A percentile compares a stretch with the other conserved stretches of the same genome.
Evolutionary conservation across 352 stramenopile species (phyloP).

Genomic region (Salisapilia sapeloensis): DNA sequence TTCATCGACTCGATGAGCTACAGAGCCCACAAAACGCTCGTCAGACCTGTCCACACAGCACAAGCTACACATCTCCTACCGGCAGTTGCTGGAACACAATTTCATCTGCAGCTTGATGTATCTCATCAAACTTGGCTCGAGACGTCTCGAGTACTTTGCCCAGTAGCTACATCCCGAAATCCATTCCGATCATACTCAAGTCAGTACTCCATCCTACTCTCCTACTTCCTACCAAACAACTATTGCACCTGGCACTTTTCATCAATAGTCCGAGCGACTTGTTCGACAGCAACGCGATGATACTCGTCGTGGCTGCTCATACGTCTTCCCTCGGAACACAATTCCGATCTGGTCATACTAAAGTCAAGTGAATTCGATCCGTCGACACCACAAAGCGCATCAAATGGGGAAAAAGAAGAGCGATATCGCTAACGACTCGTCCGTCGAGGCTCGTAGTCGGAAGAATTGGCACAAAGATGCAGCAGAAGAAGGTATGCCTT

Average conservation of each 20-base stretch:
- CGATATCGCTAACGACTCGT: too few species aligned
- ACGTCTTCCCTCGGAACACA: too few species aligned
- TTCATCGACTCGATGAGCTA: constrained; percentile 65
- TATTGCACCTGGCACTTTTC: constrained; percentile 46
- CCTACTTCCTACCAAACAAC: background rate
- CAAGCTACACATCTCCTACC: constrained; percentile 6
- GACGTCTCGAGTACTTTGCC: constrained; percentile 46
- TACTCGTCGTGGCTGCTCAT: too few species aligned
- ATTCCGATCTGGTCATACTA: too few species aligned
- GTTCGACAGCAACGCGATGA: constrained; percentile 23
- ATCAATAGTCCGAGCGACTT: constrained; percentile 43
- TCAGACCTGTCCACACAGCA: background rate
- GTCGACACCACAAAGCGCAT: too few species aligned
- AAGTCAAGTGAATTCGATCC: too few species aligned
- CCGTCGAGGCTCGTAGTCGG: too few species aligned
- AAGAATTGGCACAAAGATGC: too few species aligned
- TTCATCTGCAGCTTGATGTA: constrained; percentile 18
- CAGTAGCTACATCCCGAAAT: constrained; percentile 16
- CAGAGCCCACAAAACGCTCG: background rate
- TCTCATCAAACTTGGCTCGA: constrained; percentile 24
- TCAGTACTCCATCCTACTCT: background rate
- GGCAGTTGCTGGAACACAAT: constrained; percentile 43
- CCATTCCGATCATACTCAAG: background rate
- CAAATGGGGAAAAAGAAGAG: too few species aligned
- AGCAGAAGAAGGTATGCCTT: too few species aligned